Percentiles rank a stretch among this genome's conserved stretches.
phyloP scores from a whole-genome alignment of 2,329 filamentous ascomycete species.

The Pseudodiploospora longispora region DNA sequence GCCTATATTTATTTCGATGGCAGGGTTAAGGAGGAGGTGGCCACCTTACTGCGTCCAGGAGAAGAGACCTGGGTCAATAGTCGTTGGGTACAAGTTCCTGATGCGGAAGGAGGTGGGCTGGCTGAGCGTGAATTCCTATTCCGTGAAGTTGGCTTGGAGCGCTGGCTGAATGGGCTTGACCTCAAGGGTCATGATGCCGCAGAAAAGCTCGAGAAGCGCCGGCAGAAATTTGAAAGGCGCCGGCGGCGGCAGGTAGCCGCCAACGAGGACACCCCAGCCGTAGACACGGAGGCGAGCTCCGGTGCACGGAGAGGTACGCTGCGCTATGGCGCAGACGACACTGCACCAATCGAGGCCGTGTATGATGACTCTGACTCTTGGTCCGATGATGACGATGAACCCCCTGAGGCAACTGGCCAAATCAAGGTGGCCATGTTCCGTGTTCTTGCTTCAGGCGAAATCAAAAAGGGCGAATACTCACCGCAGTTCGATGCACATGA shows the following conservation, averaged over 20 bases:
- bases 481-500: slow-evolving; percentile 96
- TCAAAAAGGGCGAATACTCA: slow-evolving; percentile 96
- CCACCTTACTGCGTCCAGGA: slow-evolving; percentile 80
- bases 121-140: slow-evolving; percentile 97
- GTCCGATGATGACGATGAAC: slow-evolving; percentile 76
- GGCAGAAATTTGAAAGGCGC: slow-evolving; percentile 67
- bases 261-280: slow-evolving; percentile 24
- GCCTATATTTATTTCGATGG: slow-evolving; percentile 99
- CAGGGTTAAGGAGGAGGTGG: slow-evolving; percentile 89
- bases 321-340: slow-evolving; percentile 71
- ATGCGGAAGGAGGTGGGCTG: slow-evolving; percentile 83
- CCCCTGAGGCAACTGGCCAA: slow-evolving; percentile 89
- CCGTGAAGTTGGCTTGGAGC: slow-evolving; percentile 88
- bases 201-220: slow-evolving; percentile 80
- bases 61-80: slow-evolving; percentile 99
- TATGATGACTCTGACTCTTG: slow-evolving; percentile 65
- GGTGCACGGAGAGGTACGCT: slow-evolving; percentile 51
- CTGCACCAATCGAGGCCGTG: slow-evolving; percentile 63
- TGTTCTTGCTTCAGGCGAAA: slow-evolving; percentile 89
- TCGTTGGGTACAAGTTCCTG: slow-evolving; percentile 90
- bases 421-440: slow-evolving; percentile 97
- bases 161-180: slow-evolving; percentile 94
- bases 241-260: slow-evolving; percentile 53
- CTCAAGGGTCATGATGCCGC: slow-evolving; percentile 88
- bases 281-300: slow-evolving; percentile 33